phyloP scores from a whole-genome alignment of 1,284 basidiomycete species.

The Microbotryomycetes sp. region DNA sequence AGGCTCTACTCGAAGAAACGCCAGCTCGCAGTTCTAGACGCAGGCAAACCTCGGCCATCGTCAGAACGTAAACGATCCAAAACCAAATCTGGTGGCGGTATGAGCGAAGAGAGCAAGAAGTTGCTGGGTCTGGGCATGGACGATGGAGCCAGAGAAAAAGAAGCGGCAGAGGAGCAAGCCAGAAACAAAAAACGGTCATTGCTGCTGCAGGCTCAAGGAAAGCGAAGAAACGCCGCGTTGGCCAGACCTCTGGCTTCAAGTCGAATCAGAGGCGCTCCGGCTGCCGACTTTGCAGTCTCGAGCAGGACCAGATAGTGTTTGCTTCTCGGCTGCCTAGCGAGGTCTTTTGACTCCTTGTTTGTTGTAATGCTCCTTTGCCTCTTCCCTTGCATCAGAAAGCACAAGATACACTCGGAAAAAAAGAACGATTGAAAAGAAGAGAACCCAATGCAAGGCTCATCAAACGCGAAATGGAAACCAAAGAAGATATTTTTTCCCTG shows the following conservation, averaged over 20 bases:
- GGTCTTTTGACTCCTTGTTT: background rate
- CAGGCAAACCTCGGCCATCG: slow-evolving; percentile 1
- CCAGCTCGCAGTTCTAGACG: slow-evolving; percentile 23
- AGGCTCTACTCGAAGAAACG: slow-evolving; percentile 30
- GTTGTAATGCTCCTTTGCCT: background rate
- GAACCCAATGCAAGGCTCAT: background rate
- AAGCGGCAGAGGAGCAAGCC: slow-evolving; percentile 13
- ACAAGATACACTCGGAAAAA: background rate
- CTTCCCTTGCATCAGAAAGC: background rate
- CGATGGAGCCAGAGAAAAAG: background rate
- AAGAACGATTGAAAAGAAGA: background rate
- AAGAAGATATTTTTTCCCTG: too few relatives aligned
- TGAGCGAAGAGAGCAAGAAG: slow-evolving; percentile 22
- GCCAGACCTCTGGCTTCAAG: slow-evolving; percentile 18
- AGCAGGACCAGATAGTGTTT: background rate
- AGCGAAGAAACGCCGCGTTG: slow-evolving; percentile 6
- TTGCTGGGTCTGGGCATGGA: slow-evolving; percentile 23
- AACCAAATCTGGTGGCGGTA: slow-evolving; percentile 10
- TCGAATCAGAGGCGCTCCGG: slow-evolving; percentile 12
- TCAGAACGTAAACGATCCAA: slow-evolving; percentile 12
- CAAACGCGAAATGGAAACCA: too few relatives aligned
- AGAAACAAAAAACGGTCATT: slow-evolving; percentile 15
- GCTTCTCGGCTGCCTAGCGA: too few relatives aligned
- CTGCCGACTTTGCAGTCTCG: slow-evolving; percentile 21
- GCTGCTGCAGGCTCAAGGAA: slow-evolving; percentile 23